Base-by-base conservation (phyloP, 306 rosid genomes). In the Casuarina equisetifolia region DNA sequence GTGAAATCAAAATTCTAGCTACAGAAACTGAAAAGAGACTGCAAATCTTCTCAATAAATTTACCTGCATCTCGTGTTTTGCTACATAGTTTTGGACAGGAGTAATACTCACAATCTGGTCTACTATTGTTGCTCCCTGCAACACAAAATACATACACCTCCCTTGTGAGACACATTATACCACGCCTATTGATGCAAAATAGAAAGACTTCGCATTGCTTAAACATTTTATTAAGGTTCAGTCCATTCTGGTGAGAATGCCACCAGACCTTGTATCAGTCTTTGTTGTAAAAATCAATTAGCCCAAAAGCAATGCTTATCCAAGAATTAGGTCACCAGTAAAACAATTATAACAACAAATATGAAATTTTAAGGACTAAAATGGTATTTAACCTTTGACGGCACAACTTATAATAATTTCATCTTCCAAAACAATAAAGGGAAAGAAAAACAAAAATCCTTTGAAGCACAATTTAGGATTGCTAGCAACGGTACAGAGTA, bases 71-170 rank as follows among this genome's bases (percentile, higher is more conserved):
- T 89, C 90, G 80, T 2, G 66, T 84, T 83, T 89, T 53, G 83
- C 84, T 49, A 87, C 90, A 82, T 91, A 88, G 84, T 91, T 89
- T 82, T 91, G 91, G 52, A 79, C 93, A 51, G 89, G 88, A 74
- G 88, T 81, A 82, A 94, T 90, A 77, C 79, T 87, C 84, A 94
- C 97, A 62, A 94, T 84, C 83, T 85, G 88, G 75, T 94, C 98
- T 35, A 94, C 92, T 71, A 94, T 91, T 40, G 98, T 94, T 79
- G 98, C 98, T 80, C 98, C 98, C 98, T 91, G 88, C 67, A 80
- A 82, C 77, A 76, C 36, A 78, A 77, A 38, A 80, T 50, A 76
- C 73, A 75, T 44, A 72, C 25, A 48, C 48, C 74, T 80, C 74
- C 80, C 15, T 75, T 46, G 51, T 48, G 40, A 57, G 62, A 76